These are phyloP conservation scores for Alternaria sp. DNA, from an alignment of 2,329 filamentous ascomycete genomes.

Conservation along the genomic window DNA sequence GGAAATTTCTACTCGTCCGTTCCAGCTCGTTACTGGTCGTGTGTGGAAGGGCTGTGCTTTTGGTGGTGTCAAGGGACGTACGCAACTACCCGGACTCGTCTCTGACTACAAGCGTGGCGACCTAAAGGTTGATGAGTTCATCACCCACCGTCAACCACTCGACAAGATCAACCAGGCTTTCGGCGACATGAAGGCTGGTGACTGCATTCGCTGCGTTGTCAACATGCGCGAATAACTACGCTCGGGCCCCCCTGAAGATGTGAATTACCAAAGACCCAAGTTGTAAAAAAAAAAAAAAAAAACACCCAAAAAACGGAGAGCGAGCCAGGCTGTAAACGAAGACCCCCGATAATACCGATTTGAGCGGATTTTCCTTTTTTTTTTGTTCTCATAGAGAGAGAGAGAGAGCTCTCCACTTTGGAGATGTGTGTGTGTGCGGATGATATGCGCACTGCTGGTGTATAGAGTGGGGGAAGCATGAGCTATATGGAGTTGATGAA, in stretches of 20 bases:
- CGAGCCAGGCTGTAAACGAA: neutral
- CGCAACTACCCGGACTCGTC: slow-evolving; percentile 87
- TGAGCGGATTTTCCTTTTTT: slow-evolving; percentile 4
- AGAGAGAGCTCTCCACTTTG: too few relatives aligned
- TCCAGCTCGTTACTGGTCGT: slow-evolving; percentile 97
- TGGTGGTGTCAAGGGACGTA: slow-evolving; percentile 96
- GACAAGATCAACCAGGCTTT: slow-evolving; percentile 89
- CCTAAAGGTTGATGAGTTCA: slow-evolving; percentile 99
- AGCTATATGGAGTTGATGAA: slow-evolving; percentile 3
- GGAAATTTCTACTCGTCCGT: slow-evolving; percentile 93
- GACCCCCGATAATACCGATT: neutral
- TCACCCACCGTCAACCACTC: slow-evolving; percentile 90
- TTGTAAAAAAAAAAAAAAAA: neutral
- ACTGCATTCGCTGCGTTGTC: slow-evolving; percentile 96
- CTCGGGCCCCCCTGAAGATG: slow-evolving; percentile 9
- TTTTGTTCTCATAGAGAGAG: neutral
- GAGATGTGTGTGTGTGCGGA: too few relatives aligned
- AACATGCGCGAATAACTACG: slow-evolving; percentile 60
- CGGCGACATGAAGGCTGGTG: slow-evolving; percentile 91
- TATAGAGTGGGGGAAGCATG: neutral
- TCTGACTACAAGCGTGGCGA: slow-evolving; percentile 86
- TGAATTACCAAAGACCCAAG: neutral
- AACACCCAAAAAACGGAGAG: too few relatives aligned
- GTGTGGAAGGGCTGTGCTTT: slow-evolving; percentile 99
- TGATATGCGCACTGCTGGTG: neutral